Conservation (phyloP, 352 stramenopile species). For the Nothophytophthora sp. region DNA sequence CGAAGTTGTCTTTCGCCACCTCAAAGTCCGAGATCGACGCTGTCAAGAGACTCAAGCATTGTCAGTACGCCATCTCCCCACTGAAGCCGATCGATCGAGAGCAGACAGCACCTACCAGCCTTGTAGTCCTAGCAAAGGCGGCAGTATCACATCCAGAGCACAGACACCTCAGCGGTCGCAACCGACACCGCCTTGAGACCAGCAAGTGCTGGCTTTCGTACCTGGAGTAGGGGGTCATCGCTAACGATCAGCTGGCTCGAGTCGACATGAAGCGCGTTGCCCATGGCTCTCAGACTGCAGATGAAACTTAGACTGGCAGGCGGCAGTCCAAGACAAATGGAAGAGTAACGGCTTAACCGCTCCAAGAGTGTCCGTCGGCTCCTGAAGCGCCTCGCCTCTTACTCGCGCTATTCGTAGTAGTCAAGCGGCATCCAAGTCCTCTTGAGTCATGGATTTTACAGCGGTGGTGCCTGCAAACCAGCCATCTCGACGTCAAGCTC, state of each 20-base stretch:
- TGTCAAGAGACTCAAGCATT: constrained; percentile 3
- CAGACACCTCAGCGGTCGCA: no score
- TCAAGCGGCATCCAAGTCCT: neutral
- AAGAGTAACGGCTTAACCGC: constrained; percentile 16
- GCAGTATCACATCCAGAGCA: neutral
- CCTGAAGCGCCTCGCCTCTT: neutral
- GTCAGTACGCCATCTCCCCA: neutral
- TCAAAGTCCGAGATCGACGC: constrained; percentile 39
- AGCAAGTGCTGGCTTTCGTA: constrained; percentile 6
- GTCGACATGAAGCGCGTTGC: constrained; percentile 42
- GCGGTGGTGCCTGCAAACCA: constrained; percentile 15
- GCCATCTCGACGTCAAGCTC: constrained; percentile 14
- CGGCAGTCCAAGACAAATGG: constrained; percentile 1
- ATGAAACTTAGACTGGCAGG: no score
- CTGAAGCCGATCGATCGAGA: neutral
- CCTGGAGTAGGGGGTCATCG: constrained; percentile 41
- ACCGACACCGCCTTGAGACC: constrained; percentile 21
- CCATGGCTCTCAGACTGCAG: constrained; percentile 19
- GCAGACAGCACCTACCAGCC: constrained; percentile 7
- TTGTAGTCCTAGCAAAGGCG: constrained; percentile 21
- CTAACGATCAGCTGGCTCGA: constrained; percentile 36
- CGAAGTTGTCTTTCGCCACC: constrained; percentile 61
- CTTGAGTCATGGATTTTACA: constrained; percentile 23
- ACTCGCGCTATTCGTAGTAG: constrained; percentile 8
- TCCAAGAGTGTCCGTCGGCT: constrained; percentile 4